phyloP scores from a whole-genome alignment of 2,329 filamentous ascomycete species.

The Alternaria rosae region DNA sequence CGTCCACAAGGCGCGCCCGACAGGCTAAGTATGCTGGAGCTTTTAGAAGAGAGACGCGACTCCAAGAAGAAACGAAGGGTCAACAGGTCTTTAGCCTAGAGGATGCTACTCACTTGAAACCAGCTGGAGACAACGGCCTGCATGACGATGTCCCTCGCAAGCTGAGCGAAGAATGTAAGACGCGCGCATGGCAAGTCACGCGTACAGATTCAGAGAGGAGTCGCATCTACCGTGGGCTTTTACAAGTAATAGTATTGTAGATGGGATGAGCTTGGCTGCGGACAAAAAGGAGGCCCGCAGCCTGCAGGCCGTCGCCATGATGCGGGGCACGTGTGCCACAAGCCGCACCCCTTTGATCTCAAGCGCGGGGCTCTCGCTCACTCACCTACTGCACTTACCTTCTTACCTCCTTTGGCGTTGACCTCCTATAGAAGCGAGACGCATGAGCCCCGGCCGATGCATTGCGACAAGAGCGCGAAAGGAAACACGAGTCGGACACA shows the following conservation, averaged over 20 bases:
- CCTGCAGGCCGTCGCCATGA: background rate
- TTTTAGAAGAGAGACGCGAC: background rate
- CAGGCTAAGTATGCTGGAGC: background rate
- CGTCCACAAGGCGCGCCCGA: background rate
- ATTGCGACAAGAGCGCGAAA: background rate
- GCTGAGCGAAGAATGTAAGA: background rate
- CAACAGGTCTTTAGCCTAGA: background rate
- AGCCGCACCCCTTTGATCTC: background rate
- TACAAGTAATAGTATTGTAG: background rate
- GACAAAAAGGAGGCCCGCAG: slow-evolving; percentile 3
- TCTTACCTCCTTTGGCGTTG: background rate
- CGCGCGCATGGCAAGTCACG: background rate
- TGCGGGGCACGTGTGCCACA: slow-evolving; percentile 16
- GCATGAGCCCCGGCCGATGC: background rate
- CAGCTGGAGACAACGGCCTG: background rate
- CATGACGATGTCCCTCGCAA: background rate
- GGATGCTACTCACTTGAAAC: slow-evolving; percentile 4
- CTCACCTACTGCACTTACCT: background rate
- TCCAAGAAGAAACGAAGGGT: background rate
- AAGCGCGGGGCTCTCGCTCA: background rate
- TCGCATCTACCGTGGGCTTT: background rate
- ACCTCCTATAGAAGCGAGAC: background rate
- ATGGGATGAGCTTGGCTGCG: background rate
- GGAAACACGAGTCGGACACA: background rate
- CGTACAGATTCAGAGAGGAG: background rate